Conservation (phyloP, 2,329 filamentous ascomycete genomes). For the Colletotrichum nymphaeae region DNA sequence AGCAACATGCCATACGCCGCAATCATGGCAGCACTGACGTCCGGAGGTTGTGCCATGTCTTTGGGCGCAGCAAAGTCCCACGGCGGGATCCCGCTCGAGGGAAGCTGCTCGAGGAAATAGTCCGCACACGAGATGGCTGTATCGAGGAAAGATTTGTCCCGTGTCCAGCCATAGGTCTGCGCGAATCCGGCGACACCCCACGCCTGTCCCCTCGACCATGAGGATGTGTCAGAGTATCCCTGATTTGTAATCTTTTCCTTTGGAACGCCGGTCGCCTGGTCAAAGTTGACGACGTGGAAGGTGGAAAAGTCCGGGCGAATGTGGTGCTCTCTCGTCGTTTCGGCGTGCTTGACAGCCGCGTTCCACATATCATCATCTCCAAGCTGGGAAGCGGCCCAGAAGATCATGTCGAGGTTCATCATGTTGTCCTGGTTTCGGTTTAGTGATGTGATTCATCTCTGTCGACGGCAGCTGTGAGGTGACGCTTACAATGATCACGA, state of each 20-base stretch:
- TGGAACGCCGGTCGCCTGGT: conserved; percentile 50
- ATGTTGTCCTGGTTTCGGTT: conserved; percentile 46
- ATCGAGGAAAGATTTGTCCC: conserved; percentile 51
- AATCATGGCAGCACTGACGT: conserved; percentile 52
- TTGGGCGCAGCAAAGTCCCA: conserved; percentile 60
- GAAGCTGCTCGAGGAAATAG: conserved; percentile 55
- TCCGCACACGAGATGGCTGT: conserved; percentile 56
- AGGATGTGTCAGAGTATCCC: conserved; percentile 54
- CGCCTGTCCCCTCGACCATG: conserved; percentile 60
- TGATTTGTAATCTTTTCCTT: conserved; percentile 59
- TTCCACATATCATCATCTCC: conserved; percentile 44
- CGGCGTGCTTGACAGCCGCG: conserved; percentile 52
- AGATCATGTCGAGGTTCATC: conserved; percentile 56
- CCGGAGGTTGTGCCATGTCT: conserved; percentile 44
- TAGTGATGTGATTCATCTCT: background rate
- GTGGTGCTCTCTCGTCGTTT: conserved; percentile 51
- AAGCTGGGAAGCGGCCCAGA: conserved; percentile 50
- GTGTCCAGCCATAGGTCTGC: conserved; percentile 58
- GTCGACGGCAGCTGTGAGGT: background rate
- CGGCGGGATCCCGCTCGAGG: conserved; percentile 52
- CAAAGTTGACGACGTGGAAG: conserved; percentile 59
- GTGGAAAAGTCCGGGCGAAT: conserved; percentile 51
- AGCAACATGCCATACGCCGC: conserved; percentile 50
- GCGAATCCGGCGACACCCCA: conserved; percentile 61
- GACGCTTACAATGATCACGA: conserved; percentile 53